Conservation (phyloP, 2,329 filamentous ascomycete species). For the Aspergillus sclerotialis region DNA sequence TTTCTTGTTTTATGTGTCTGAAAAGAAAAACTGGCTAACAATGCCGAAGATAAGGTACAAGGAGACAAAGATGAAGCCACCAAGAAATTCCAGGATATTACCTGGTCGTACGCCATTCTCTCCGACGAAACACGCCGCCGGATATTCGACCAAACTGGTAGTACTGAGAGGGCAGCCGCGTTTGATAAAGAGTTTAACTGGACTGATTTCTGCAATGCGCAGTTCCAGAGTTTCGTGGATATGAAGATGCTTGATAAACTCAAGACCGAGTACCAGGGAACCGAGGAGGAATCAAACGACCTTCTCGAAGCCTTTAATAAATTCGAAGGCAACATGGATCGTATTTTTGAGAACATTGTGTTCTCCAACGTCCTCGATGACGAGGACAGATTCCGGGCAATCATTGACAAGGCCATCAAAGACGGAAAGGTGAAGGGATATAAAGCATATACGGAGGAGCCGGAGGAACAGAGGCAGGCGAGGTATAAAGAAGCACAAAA, state of each 20-base stretch:
- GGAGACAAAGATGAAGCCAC: constrained; percentile 66
- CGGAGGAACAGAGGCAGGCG: constrained; percentile 54
- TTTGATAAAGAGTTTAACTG: constrained; percentile 77
- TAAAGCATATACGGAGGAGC: constrained; percentile 65
- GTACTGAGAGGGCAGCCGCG: constrained; percentile 71
- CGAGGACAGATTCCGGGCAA: constrained; percentile 72
- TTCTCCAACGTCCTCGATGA: constrained; percentile 76
- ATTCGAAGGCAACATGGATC: constrained; percentile 66
- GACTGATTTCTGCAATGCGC: constrained; percentile 79
- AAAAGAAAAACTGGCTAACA: too few relatives aligned
- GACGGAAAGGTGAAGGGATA: constrained; percentile 60
- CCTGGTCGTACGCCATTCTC: constrained; percentile 89
- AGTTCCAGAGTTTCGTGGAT: constrained; percentile 71
- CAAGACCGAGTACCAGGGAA: constrained; percentile 70
- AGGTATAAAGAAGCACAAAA: constrained; percentile 56
- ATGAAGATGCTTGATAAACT: constrained; percentile 69
- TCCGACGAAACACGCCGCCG: constrained; percentile 73
- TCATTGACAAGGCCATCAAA: constrained; percentile 75
- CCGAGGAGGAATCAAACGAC: constrained; percentile 75
- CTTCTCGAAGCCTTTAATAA: constrained; percentile 69
- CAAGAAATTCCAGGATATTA: constrained; percentile 77
- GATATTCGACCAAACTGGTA: constrained; percentile 85
- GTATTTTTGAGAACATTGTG: constrained; percentile 77
- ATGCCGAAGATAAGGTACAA: constrained; percentile 63
- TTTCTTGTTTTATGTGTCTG: too few relatives aligned